Percentiles rank a stretch among this genome's conserved stretches.
phyloP scores from a whole-genome alignment of 1,284 basidiomycete genomes.

The Laetiporus sulphureus region DNA sequence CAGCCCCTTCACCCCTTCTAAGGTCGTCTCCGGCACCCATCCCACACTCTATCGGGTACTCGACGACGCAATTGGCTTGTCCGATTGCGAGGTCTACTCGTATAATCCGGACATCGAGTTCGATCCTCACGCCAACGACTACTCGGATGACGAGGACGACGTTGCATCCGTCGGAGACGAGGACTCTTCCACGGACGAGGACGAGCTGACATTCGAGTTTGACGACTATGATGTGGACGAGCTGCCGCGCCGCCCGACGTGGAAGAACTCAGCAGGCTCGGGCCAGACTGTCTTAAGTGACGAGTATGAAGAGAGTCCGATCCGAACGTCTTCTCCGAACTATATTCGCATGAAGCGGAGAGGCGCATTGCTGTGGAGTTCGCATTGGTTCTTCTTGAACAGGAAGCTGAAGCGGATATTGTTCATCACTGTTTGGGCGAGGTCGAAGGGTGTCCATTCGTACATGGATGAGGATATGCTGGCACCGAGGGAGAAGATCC shows the following conservation, averaged over 20 bases:
- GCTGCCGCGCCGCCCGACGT: slow-evolving; percentile 31
- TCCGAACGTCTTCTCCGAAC: slow-evolving; percentile 11
- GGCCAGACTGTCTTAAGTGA: slow-evolving; percentile 27
- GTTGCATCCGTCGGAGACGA: slow-evolving; percentile 50
- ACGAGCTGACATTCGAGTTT: slow-evolving; percentile 66
- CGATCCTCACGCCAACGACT: slow-evolving; percentile 88
- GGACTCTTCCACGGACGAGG: slow-evolving; percentile 49
- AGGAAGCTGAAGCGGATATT: slow-evolving; percentile 89
- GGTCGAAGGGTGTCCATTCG: slow-evolving; percentile 55
- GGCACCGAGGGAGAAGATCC: slow-evolving; percentile 26
- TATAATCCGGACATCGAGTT: slow-evolving; percentile 93
- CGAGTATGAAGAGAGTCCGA: slow-evolving; percentile 18
- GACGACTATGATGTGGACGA: slow-evolving; percentile 76
- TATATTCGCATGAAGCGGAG: slow-evolving; percentile 29
- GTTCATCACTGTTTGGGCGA: slow-evolving; percentile 93
- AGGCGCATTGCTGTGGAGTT: slow-evolving; percentile 93
- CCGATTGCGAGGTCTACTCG: slow-evolving; percentile 93
- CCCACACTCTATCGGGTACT: slow-evolving; percentile 83
- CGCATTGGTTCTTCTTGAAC: slow-evolving; percentile 97
- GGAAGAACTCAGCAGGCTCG: slow-evolving; percentile 21
- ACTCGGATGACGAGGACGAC: slow-evolving; percentile 73
- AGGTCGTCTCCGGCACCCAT: slow-evolving; percentile 47
- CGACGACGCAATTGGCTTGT: slow-evolving; percentile 85
- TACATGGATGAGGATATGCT: slow-evolving; percentile 40
- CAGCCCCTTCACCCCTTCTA: slow-evolving; percentile 56